Base-by-base conservation (phyloP, 129 eudicot genomes). In the Flaveria brownii region DNA sequence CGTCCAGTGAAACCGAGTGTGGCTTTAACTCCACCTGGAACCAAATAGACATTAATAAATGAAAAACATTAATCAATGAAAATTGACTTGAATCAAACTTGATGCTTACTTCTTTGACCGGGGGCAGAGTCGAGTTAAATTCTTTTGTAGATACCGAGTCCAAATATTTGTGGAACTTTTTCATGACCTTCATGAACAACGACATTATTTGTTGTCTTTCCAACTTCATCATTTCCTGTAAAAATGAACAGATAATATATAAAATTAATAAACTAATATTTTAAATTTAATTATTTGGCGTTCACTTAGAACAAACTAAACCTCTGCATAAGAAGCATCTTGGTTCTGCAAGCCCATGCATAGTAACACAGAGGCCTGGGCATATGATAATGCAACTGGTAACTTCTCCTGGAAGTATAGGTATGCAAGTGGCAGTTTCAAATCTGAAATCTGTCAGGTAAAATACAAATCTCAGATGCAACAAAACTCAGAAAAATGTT, bases 271-370 rank as follows among this genome's bases (percentile, higher is more conserved):
- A 17, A 68, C 5, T 12, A 64, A 36, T n/a, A 7, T 16, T 8
- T 9, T 36, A 4, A 39, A 28, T 13, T 65, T 2, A 39, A 39
- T 36, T 51, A 46, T 36, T 43, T 60, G 49, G 67, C 12, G 22
- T 69, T 41, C 57, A 36, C 16, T 47, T 47, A 51, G 30, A 61
- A 17, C 41, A 45, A 42, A 80, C 43, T 66, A 70, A 79, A 91
- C 99, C 99, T 91, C 88, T 11, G 88, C 57, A 77, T 74, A 78
- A 50, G 96, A 81, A 73, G 90, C 75, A 61, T 95, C 91, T 83
- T 87, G 94, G 71, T 79, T 77, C 85, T 95, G 99, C 86, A 95
- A 82, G 50, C 97, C 99, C 82, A 86, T 84, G 84, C 96, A 89
- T 50, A 95, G 87, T 78, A 95, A 83, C 57, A 95, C 87, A 77